Percentiles rank a stretch among this genome's conserved stretches.
These are phyloP conservation scores for Neurospora sp. DNA, from an alignment of 495 filamentous ascomycete genomes.

Conservation along the genomic window DNA sequence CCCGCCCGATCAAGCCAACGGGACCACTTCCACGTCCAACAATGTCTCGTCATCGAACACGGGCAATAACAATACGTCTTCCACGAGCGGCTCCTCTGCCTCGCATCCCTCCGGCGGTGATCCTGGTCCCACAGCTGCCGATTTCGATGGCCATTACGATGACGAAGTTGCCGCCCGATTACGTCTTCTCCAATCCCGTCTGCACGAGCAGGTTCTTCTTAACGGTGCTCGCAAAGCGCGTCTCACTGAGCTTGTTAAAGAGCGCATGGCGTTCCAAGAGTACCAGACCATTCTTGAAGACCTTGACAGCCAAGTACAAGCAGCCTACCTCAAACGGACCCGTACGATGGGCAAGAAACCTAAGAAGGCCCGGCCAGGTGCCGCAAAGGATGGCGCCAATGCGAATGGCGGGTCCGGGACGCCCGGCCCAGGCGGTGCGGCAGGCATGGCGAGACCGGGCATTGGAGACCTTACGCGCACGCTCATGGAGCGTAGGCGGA, in stretches of 20 bases:
- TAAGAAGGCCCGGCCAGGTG: constrained; percentile 74
- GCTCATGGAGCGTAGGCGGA: constrained; percentile 76
- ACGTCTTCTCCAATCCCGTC: constrained; percentile 69
- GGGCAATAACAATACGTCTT: constrained; percentile 66
- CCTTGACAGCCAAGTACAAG: constrained; percentile 88
- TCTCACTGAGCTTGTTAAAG: constrained; percentile 73
- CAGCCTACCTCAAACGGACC: constrained; percentile 93
- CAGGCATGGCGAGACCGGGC: constrained; percentile 58
- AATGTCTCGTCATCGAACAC: constrained; percentile 59
- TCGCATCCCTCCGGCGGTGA: constrained; percentile 13
- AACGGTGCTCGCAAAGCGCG: constrained; percentile 87
- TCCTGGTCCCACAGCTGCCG: constrained; percentile 27
- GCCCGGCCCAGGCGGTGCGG: constrained; percentile 36
- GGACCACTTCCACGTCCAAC: constrained; percentile 40
- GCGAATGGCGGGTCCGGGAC: constrained; percentile 42
- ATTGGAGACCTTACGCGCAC: constrained; percentile 85
- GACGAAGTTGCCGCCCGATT: constrained; percentile 89
- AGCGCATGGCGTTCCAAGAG: constrained; percentile 89
- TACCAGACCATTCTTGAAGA: constrained; percentile 96
- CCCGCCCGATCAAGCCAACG: constrained; percentile 38
- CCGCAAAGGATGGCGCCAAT: constrained; percentile 40
- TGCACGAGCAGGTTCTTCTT: constrained; percentile 67
- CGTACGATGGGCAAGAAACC: constrained; percentile 85
- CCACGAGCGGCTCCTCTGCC: constrained; percentile 40
- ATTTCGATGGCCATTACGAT: constrained; percentile 84